Conservation (phyloP, 2,329 filamentous ascomycete species). For the Colletotrichum liaoningense region DNA sequence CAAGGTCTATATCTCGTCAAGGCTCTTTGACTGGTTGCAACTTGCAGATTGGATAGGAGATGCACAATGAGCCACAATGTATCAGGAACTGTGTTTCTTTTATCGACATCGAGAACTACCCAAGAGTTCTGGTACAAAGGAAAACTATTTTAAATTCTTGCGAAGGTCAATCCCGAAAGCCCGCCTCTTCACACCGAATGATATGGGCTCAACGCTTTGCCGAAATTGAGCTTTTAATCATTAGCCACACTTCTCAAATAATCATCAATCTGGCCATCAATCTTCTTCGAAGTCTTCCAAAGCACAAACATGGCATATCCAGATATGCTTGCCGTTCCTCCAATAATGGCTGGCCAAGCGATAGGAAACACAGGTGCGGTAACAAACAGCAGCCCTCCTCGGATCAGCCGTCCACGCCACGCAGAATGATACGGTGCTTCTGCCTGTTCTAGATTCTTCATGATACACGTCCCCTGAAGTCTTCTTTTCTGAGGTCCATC, state of each 20-base stretch:
- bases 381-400: neutral
- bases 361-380: neutral
- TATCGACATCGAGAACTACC: no score
- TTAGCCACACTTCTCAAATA: neutral
- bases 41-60: no score
- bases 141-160: no score
- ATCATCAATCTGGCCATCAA: neutral
- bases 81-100: no score
- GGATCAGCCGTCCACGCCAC: neutral
- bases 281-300: slow-evolving; percentile 11
- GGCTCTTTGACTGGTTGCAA: no score
- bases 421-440: neutral
- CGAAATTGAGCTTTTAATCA: no score
- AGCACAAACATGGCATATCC: slow-evolving; percentile 36
- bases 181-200: no score
- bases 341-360: neutral
- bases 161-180: no score
- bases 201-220: no score
- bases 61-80: no score
- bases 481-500: neutral
- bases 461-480: neutral
- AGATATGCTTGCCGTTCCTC: neutral
- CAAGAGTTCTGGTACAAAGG: no score
- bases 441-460: neutral
- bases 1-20: no score